Evolutionary conservation across 179 eudicot genomes (phyloP), one percentile per base, ranked within the genome.

Genomic region (Camellia oleifera): DNA sequence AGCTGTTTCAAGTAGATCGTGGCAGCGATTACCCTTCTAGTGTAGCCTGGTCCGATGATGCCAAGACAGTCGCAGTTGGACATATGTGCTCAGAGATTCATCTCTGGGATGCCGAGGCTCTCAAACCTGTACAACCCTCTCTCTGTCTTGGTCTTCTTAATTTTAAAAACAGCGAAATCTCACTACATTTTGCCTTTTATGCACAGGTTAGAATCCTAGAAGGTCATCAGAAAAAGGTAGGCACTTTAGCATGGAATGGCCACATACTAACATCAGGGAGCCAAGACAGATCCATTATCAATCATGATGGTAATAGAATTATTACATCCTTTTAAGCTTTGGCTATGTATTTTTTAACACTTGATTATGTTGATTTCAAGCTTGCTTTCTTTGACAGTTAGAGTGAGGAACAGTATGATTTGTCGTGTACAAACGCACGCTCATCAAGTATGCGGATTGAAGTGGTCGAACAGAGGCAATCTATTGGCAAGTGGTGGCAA

Each of bases 401-500:
- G 89, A 80, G 84, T 77, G 57, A 63, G 82, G 60, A 78, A 83
- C 66, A 83, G 83, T 74, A 20, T 64, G 57, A 72, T 69, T 23
- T 77, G 61, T 50, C 56, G 18, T 18, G 15, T 77, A 5, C 77
- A 74, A 70, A 81, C n/a, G n/a, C 88, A 87, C 67, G n/a, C 14
- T 0, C 42, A 58, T 0, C 78, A 64, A 69, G 85, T 87, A 4
- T 87, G 88, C 63, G 86, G 88, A 4, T 53, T 87, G 83, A 83
- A 83, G 65, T 87, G 90, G 90, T 87, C 90, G 11, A 75, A 26
- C 45, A 57, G 65, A 40, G 85, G 90, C 20, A 85, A 77, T 66
- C 32, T 40, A 42, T 32, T 87, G 73, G 90, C 90, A 9, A 87
- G 90, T 77, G 90, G 90, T 63, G 90, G 88, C 20, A 66, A 87